Base-by-base conservation (phyloP, 768 basidiomycete species). In the Amanita rimosa region DNA sequence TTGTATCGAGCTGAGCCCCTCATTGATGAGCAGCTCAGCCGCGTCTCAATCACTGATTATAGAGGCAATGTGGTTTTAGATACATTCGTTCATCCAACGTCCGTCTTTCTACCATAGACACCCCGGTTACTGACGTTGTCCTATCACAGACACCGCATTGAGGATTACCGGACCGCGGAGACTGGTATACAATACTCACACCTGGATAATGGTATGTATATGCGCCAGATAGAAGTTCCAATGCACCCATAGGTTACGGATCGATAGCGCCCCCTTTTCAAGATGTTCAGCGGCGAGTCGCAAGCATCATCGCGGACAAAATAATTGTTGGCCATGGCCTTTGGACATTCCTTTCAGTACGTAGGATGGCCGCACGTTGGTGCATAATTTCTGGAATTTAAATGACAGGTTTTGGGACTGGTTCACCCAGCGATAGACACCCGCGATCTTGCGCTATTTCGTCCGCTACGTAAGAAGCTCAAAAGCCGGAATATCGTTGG, bases 251-350 rank as follows among this genome's bases (percentile, higher is more conserved):
- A 40, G 6, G n/a, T 26, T 1, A 17, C 22, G 46, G 24, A 46
- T 21, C 36, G 55, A 14, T 53, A 77, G 78, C 73, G n/a, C 72
- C 73, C 5, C 47, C 56, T n/a, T 78, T 79, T 57, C 59, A 62
- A 29, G 66, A 72, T 47, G 71, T 78, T 8, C 75, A 74, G 55
- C 54, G 63, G 33, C 64, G 60, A 6, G 72, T 77, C 7, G 64
- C 68, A 10, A 55, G 57, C n/a, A 54, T 73, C 38, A 66, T 78
- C 43, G 60, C 56, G 14, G 63, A 66, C 50, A 77, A 74, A 54
- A 69, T 79, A 14, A 58, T 79, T 22, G 67, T 79, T n/a, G 78
- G 78, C n/a, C 71, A 79, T 55, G 62, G 66, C 27, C 58, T 79
- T 16, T 79, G 76, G 76, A 63, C 67, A 36, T 71, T 75, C 53